Percentiles rank a stretch among this genome's conserved stretches.
Conservation (phyloP, 202 grass and related monocot species). For the Elaeis oleifera region DNA sequence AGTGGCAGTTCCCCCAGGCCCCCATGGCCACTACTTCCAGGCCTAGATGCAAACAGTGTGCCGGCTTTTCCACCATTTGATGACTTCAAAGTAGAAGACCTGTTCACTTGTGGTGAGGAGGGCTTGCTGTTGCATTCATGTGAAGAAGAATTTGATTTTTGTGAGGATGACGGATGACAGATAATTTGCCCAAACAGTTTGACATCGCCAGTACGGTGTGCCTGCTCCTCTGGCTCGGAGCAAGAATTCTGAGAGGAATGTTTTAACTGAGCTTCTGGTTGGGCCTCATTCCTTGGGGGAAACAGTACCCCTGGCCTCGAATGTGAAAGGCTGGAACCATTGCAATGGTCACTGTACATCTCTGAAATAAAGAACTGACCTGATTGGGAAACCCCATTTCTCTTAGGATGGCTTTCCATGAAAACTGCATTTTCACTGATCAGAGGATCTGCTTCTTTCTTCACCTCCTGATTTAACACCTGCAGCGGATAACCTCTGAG, state of each 20-base stretch:
- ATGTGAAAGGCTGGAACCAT: not conserved
- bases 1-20: not conserved
- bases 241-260: not conserved
- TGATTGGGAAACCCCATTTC: slow-evolving; percentile 24
- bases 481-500: slow-evolving; percentile 33
- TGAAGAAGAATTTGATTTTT: not conserved
- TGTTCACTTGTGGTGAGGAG: not conserved
- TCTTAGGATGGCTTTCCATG: slow-evolving; percentile 28
- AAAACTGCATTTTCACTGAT: slow-evolving; percentile 21
- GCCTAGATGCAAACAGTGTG: not conserved
- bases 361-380: slow-evolving; percentile 38
- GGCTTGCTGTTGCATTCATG: not conserved
- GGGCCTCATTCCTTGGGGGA: not conserved
- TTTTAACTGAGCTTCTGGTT: not conserved
- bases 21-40: not conserved
- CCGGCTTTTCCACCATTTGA: not conserved
- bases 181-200: not conserved
- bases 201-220: not conserved
- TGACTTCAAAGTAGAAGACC: not conserved
- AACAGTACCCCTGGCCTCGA: not conserved
- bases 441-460: slow-evolving; percentile 20
- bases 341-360: slow-evolving; percentile 24
- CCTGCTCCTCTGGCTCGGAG: not conserved
- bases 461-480: slow-evolving; percentile 22
- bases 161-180: not conserved